Conservation (phyloP, 371 early-diverging fungal species). For the Batkoa obscura region DNA sequence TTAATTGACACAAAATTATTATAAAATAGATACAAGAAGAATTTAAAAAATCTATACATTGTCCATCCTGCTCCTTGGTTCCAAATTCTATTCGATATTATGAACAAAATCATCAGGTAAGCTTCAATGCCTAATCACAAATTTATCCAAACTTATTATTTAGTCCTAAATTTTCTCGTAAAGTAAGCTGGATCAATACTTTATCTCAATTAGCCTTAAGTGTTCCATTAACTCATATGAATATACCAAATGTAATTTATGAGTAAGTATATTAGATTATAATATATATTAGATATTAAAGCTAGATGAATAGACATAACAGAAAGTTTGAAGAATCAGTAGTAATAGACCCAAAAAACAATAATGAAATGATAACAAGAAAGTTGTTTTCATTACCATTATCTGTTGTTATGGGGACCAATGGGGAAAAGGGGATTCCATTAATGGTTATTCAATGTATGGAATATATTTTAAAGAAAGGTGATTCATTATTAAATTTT, state of each 20-base stretch:
- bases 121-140: not conserved
- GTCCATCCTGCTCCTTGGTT: constrained; percentile 67
- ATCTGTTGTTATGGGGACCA: constrained; percentile 39
- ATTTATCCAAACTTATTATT: not conserved
- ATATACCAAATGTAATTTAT: constrained; percentile 60
- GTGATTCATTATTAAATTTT: constrained; percentile 7
- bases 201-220: constrained; percentile 38
- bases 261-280: constrained; percentile 23
- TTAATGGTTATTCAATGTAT: constrained; percentile 36
- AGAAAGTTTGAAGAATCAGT: constrained; percentile 17
- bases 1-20: not conserved
- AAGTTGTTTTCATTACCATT: constrained; percentile 36
- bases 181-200: constrained; percentile 57
- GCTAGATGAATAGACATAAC: constrained; percentile 13
- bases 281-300: not conserved
- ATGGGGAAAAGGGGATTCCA: constrained; percentile 35
- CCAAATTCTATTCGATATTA: constrained; percentile 37
- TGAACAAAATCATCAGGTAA: constrained; percentile 53
- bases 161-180: constrained; percentile 77
- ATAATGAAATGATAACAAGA: constrained; percentile 6
- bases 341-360: constrained; percentile 9
- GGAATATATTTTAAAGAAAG: constrained; percentile 21
- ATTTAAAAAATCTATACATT: constrained; percentile 72
- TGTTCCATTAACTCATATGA: constrained; percentile 48
- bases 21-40: constrained; percentile 47